Evolutionary conservation across 2,329 filamentous ascomycete species (phyloP).

Genomic region (Xylaria hypoxylon): DNA sequence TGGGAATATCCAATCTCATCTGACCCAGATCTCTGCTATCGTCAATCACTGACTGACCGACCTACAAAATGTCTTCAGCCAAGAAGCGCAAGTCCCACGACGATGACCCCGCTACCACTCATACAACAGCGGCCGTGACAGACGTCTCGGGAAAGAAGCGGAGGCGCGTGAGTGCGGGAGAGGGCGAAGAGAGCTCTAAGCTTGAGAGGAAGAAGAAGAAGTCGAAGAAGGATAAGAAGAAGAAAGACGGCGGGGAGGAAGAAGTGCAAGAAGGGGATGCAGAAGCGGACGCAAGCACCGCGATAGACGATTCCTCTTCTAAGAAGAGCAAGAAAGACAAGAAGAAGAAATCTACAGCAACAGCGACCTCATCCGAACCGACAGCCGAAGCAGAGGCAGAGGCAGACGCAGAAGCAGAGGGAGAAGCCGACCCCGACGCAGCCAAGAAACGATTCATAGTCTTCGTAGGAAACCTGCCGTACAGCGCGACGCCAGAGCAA

Average conservation of each 20-base stretch:
- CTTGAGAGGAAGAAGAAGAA: conserved; percentile 30
- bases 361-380: conserved; percentile 8
- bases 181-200: conserved; percentile 13
- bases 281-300: conserved; percentile 37
- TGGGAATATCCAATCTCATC: not conserved
- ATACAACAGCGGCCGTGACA: conserved; percentile 22
- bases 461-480: conserved; percentile 93
- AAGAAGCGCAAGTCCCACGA: conserved; percentile 48
- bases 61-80: conserved; percentile 38
- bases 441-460: conserved; percentile 73
- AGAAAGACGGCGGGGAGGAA: conserved; percentile 37
- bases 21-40: not conserved
- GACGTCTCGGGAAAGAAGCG: conserved; percentile 45
- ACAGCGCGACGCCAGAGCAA: conserved; percentile 76
- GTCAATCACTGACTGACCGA: not conserved
- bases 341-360: conserved; percentile 40
- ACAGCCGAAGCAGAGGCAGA: conserved; percentile 40
- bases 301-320: not conserved
- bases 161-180: conserved; percentile 42
- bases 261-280: conserved; percentile 45
- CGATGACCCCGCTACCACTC: conserved; percentile 40
- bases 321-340: conserved; percentile 41
- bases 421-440: conserved; percentile 38
- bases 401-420: conserved; percentile 1
- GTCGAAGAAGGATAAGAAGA: conserved; percentile 38